Percentiles rank a stretch among this genome's conserved stretches.
These are phyloP conservation scores for Penicillium sp. DNA, from an alignment of 2,329 filamentous ascomycete species.

Conservation along the genomic window DNA sequence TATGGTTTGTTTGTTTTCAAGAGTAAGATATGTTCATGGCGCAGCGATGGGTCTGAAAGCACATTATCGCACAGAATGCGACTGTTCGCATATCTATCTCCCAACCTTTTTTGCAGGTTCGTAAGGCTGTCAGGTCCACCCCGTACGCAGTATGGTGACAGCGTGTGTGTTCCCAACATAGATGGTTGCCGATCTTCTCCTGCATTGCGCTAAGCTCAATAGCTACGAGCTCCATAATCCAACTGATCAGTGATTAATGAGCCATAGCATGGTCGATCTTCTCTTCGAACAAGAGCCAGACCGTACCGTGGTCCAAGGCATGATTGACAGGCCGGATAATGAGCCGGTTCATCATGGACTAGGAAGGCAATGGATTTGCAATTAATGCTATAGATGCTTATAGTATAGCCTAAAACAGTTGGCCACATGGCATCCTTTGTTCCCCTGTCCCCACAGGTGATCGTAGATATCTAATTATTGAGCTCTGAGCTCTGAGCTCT, in stretches of 20 bases:
- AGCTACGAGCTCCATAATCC: no score
- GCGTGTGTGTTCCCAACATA: no score
- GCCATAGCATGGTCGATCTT: no score
- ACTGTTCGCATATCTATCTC: no score
- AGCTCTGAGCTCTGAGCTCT: conserved; percentile 5
- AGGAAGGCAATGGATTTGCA: neutral
- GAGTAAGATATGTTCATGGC: neutral
- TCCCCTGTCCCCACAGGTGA: conserved; percentile 1
- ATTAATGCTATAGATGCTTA: neutral
- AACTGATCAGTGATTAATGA: no score
- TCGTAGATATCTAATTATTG: neutral
- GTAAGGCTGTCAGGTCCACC: no score
- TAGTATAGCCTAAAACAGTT: conserved; percentile 1
- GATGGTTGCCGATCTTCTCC: no score
- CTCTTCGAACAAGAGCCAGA: neutral
- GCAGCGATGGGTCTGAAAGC: no score
- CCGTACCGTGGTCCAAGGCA: neutral
- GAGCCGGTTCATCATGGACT: neutral
- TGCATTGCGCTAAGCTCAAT: no score
- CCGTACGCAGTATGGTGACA: no score
- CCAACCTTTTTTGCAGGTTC: no score
- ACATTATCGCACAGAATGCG: no score
- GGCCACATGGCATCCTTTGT: neutral
- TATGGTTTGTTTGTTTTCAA: neutral
- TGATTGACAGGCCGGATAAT: neutral